Base-by-base conservation (phyloP, 768 basidiomycete genomes). In the Termitomyces sp. region DNA sequence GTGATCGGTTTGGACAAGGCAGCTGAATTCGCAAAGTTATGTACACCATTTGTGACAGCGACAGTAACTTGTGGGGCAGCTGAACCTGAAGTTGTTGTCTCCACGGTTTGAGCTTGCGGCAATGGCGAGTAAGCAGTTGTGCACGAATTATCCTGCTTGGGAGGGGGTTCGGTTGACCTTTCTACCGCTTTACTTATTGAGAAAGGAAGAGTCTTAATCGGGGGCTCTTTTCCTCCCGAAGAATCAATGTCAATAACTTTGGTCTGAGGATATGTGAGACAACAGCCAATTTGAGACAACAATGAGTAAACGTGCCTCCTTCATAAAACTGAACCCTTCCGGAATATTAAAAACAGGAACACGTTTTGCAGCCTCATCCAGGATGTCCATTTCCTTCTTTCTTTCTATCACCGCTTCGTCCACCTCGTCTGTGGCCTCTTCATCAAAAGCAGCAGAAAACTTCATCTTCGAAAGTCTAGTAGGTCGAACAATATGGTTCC, bases 381-480 rank as follows among this genome's bases (percentile, higher is more conserved):
- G 68, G 55, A 69, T 69, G 45, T 76, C 72, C 40, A 71, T 70
- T 57, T 85, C 82, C 60, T 74, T 74, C 60, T 66, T 68, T 41
- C 72, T 71, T 56, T 73, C 70, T 40, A 74, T 69, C 50, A 32
- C 43, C 28, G 59, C 53, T 20, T 53, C 48, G 18, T 77, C 69
- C 65, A 72, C 71, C 72, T 79, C 79, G 51, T 74, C 72, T 73
- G 78, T 74, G 22, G 60, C 72, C 28, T 83, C 84, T 56, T 79
- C 76, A 35, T 77, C 85, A 60, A 77, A 88, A 8, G 77, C 78
- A 6, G 89, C 89, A 3, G 89, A 90, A 64, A 86, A 92, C 62
- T 80, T 82, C 33, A 78, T 76, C 59, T 74, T 80, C 18, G 74
- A 70, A 14, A 75, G 76, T 48, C 67, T 60, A 24, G 76, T 69